A percentile compares a stretch with the other conserved stretches of the same genome.
Evolutionary conservation across 176 grass and related monocot species (phyloP).

Genomic region (Ananas comosus): DNA sequence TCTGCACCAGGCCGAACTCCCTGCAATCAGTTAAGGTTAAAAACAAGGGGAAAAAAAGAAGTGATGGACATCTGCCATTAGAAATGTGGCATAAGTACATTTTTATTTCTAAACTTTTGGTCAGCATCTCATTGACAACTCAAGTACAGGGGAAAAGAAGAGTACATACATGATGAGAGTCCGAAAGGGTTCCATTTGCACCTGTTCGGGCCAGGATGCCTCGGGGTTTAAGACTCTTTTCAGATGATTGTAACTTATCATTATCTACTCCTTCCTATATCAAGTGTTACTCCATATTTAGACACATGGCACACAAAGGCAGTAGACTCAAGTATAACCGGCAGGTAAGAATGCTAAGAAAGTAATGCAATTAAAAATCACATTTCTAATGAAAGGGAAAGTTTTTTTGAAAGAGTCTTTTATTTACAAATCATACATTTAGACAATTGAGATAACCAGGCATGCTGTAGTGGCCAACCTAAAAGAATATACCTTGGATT

Average conservation of each 20-base stretch:
- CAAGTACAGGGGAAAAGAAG: conserved; percentile 4
- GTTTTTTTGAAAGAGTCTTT: not conserved
- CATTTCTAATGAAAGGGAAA: no score
- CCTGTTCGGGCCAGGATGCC: conserved; percentile 47
- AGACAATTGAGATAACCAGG: not conserved
- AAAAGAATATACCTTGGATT: conserved; percentile 44
- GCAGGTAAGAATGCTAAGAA: not conserved
- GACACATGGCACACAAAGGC: not conserved
- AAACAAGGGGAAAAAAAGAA: conserved; percentile 15
- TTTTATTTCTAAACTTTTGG: not conserved
- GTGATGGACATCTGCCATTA: conserved; percentile 7
- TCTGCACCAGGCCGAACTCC: conserved; percentile 26
- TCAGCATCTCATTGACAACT: not conserved
- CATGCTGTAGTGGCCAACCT: no score
- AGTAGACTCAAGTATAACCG: not conserved
- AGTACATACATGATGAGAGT: conserved; percentile 24
- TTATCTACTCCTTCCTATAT: conserved; percentile 53
- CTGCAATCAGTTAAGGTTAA: conserved; percentile 20
- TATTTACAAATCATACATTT: conserved; percentile 7
- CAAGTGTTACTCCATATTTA: not conserved
- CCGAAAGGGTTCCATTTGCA: conserved; percentile 39
- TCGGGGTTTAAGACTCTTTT: conserved; percentile 52
- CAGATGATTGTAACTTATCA: conserved; percentile 42
- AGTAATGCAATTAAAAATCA: not conserved
- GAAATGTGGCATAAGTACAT: not conserved